phyloP scores from a whole-genome alignment of 805 yeast species.

The Tetrapisispora pingtungensis region DNA sequence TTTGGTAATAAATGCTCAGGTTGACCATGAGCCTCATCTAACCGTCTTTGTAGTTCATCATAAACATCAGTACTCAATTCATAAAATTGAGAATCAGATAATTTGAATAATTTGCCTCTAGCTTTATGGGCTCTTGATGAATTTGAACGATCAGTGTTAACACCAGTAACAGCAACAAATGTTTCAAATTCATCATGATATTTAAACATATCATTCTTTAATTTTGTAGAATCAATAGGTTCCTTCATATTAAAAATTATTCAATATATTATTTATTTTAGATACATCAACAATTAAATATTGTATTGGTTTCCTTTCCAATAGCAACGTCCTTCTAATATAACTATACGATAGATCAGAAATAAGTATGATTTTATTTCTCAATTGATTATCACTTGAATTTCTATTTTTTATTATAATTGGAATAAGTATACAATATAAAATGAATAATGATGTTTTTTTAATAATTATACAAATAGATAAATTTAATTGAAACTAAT shows the following conservation, averaged over 20 bases:
- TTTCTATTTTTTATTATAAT: too few relatives aligned
- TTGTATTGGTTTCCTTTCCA: too few relatives aligned
- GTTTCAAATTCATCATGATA: constrained; percentile 21
- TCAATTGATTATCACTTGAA: too few relatives aligned
- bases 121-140: constrained; percentile 64
- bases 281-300: not conserved
- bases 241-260: not conserved
- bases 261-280: too few relatives aligned
- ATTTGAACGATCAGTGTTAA: constrained; percentile 23
- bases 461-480: too few relatives aligned
- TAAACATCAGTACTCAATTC: constrained; percentile 91
- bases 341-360: too few relatives aligned
- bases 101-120: constrained; percentile 69
- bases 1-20: constrained; percentile 62
- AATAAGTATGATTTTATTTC: too few relatives aligned
- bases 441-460: too few relatives aligned
- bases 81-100: constrained; percentile 71
- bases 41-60: constrained; percentile 82
- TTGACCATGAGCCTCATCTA: constrained; percentile 45
- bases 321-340: too few relatives aligned
- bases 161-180: constrained; percentile 24
- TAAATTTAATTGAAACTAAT: too few relatives aligned
- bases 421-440: too few relatives aligned
- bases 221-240: constrained; percentile 1
- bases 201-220: constrained; percentile 15